A percentile compares a stretch with the other conserved stretches of the same genome.
These are phyloP conservation scores for Aegilops bicornis DNA, from an alignment of 176 grass and related monocot species.

Conservation along the genomic window DNA sequence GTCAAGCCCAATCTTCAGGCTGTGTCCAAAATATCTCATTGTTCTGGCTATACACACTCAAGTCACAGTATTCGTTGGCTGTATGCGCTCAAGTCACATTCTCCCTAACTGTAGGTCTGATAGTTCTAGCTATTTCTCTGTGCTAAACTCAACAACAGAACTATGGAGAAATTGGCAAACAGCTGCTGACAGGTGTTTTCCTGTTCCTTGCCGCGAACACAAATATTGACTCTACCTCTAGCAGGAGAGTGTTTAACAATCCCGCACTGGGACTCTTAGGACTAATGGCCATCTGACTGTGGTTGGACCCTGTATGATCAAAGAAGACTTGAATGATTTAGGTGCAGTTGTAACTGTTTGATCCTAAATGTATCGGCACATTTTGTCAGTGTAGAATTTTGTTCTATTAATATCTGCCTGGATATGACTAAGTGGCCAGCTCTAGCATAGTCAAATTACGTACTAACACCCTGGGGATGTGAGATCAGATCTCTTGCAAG, in stretches of 20 bases:
- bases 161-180: constrained; percentile 9
- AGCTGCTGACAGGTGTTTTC: neutral
- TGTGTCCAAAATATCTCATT: neutral
- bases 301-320: constrained; percentile 17
- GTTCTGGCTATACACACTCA: neutral
- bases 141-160: neutral
- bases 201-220: neutral
- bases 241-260: constrained; percentile 3
- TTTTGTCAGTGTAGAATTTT: neutral
- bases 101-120: neutral
- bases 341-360: neutral
- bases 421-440: neutral
- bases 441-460: neutral
- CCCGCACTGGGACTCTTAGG: neutral
- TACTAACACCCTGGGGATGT: constrained; percentile 3
- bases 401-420: constrained; percentile 1
- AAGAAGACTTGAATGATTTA: constrained; percentile 18
- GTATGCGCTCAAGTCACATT: constrained; percentile 9
- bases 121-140: neutral
- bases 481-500: constrained; percentile 12
- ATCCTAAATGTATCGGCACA: constrained; percentile 17
- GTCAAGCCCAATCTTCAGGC: constrained; percentile 8
- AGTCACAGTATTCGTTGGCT: constrained; percentile 4
- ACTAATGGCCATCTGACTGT: neutral
- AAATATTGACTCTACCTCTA: constrained; percentile 2